Evolutionary conservation across 2,329 filamentous ascomycete genomes (phyloP), one percentile per base, ranked within the genome.

Genomic region (Colletotrichum musae): DNA sequence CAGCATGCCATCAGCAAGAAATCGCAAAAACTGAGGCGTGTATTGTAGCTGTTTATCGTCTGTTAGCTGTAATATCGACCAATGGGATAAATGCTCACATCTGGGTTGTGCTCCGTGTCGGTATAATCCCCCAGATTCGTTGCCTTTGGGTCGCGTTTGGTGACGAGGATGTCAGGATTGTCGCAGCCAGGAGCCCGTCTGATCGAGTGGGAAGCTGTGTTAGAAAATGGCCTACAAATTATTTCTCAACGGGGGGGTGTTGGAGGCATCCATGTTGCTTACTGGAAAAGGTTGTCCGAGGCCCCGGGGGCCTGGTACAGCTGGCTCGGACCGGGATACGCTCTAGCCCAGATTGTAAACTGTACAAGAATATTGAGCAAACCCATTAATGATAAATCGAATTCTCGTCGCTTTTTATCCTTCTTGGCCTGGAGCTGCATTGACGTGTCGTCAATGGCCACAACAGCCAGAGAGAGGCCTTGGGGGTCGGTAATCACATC

Each of bases 51-150:
- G n/a, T 57, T 32, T 26, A 6, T 32, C 18, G 50, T 2, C 21
- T 28, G 5, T 52, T 32, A 52, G 50, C 50, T 15, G 50, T 9
- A 48, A 48, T 48, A 18, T 48, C 15, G n/a, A 48, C 43, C n/a
- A 45, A 45, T 45, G 43, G 43, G n/a, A 48, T 9, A 52, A 10
- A 52, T 52, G 21, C 50, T 26, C 24, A 52, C 50, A 28, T 64
- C 52, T 24, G 60, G 51, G 28, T 64, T 57, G 53, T 57, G 60
- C 60, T 64, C 60, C 16, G 60, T 57, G 26, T 57, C 51, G 36
- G 28, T 15, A 12, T 28, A 47, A 28, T 2, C n/a, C 24, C 50
- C 13, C 12, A 56, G 18, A 28, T 28, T 50, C 41, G 53, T 28
- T 21, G 36, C 48, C 36, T 9, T 36, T 56, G 41, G 28, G n/a